phyloP scores from a whole-genome alignment of 2,329 filamentous ascomycete species.

The Didymellaceae sp. region DNA sequence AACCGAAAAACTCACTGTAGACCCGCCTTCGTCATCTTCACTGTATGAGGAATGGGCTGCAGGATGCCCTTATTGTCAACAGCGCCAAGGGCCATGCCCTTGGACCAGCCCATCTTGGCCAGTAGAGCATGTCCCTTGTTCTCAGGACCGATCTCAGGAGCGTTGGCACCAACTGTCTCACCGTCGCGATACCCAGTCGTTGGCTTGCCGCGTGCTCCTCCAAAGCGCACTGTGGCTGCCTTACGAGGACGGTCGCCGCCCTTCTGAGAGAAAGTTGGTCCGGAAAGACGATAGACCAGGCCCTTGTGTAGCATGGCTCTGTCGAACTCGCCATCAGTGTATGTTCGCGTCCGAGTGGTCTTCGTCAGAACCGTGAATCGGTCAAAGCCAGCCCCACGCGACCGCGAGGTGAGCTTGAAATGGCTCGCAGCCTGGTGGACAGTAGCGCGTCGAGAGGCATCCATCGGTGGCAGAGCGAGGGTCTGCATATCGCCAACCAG shows the following conservation, averaged over 20 bases:
- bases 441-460: constrained; percentile 74
- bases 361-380: constrained; percentile 81
- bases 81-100: constrained; percentile 82
- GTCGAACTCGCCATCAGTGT: constrained; percentile 62
- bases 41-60: constrained; percentile 82
- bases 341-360: constrained; percentile 69
- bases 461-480: constrained; percentile 83
- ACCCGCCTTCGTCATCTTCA: constrained; percentile 86
- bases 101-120: constrained; percentile 97
- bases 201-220: constrained; percentile 23
- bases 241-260: constrained; percentile 16
- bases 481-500: constrained; percentile 67
- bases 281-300: constrained; percentile 51
- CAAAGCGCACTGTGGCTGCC: constrained; percentile 19
- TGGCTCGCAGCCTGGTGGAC: constrained; percentile 80
- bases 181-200: constrained; percentile 72
- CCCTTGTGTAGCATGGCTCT: constrained; percentile 56
- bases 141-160: constrained; percentile 80
- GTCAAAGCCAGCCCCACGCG: constrained; percentile 72
- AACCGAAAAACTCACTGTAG: constrained; percentile 53
- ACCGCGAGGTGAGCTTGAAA: constrained; percentile 84
- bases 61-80: constrained; percentile 86
- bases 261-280: constrained; percentile 18
- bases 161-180: constrained; percentile 83
- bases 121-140: constrained; percentile 88